phyloP scores from a whole-genome alignment of 176 grass and related monocot species.

The Oryza punctata region DNA sequence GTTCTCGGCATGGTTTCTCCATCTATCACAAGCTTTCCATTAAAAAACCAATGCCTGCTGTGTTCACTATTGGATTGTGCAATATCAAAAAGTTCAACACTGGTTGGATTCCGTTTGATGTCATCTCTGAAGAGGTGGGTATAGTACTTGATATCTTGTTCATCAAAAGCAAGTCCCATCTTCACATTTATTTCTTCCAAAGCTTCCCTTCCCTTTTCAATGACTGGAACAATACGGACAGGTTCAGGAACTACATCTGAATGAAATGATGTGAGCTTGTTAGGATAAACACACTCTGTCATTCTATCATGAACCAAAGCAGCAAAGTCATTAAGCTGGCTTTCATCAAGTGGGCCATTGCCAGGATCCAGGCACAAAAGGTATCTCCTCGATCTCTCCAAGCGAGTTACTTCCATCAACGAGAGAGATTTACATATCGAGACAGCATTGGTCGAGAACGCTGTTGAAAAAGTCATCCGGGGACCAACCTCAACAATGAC shows the following conservation, averaged over 20 bases:
- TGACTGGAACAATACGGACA: conserved; percentile 63
- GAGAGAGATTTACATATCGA: conserved; percentile 80
- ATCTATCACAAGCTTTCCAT: conserved; percentile 77
- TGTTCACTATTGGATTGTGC: conserved; percentile 92
- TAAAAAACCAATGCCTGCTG: conserved; percentile 93
- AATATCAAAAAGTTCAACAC: conserved; percentile 89
- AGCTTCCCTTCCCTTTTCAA: conserved; percentile 75
- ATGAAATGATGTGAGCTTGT: conserved; percentile 63
- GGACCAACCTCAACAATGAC: conserved; percentile 79
- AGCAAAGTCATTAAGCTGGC: conserved; percentile 62
- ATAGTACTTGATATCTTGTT: conserved; percentile 92
- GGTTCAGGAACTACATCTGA: conserved; percentile 63
- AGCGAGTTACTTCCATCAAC: conserved; percentile 66
- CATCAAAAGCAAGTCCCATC: conserved; percentile 93
- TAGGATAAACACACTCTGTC: conserved; percentile 84
- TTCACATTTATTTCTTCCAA: conserved; percentile 89
- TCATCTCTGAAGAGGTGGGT: conserved; percentile 82
- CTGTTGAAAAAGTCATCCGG: conserved; percentile 83
- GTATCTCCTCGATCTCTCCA: conserved; percentile 85
- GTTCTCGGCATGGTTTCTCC: conserved; percentile 68
- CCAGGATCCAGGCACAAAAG: conserved; percentile 62
- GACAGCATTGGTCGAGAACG: conserved; percentile 84
- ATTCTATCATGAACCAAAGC: conserved; percentile 88
- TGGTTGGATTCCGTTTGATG: conserved; percentile 83
- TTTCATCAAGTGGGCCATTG: conserved; percentile 52